A percentile compares a stretch with the other conserved stretches of the same genome.
Conservation (phyloP, 1,284 basidiomycete species). For the Heterobasidion parviporum region DNA sequence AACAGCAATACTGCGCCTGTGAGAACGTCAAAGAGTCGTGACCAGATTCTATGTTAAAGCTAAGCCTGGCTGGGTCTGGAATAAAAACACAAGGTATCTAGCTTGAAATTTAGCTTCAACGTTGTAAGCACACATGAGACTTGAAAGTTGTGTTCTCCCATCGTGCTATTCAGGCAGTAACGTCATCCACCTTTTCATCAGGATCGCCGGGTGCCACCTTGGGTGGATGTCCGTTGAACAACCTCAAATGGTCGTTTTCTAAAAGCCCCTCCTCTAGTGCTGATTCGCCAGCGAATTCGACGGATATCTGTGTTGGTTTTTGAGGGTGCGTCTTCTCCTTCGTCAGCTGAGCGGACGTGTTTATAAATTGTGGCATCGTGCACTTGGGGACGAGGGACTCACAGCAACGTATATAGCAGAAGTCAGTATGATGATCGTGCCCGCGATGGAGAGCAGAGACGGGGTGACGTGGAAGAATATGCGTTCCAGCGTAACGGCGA, state of each 20-base stretch:
- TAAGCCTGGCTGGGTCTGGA: too few species aligned
- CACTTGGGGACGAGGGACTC: slow-evolving; percentile 14
- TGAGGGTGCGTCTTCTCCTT: slow-evolving; percentile 13
- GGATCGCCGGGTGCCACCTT: background rate
- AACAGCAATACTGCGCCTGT: too few species aligned
- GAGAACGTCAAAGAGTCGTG: too few species aligned
- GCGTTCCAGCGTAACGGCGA: slow-evolving; percentile 48
- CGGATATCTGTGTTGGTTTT: slow-evolving; percentile 7
- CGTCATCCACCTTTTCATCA: background rate
- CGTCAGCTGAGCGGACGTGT: slow-evolving; percentile 10
- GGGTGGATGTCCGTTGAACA: background rate
- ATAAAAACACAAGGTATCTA: too few species aligned
- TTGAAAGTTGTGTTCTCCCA: too few species aligned
- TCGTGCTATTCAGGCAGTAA: too few species aligned
- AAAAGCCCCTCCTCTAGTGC: slow-evolving; percentile 23
- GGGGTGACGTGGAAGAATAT: slow-evolving; percentile 52
- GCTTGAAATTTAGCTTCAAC: too few species aligned
- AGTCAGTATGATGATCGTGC: slow-evolving; percentile 48
- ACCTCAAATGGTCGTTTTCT: background rate
- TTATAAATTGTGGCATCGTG: background rate
- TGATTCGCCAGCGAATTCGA: slow-evolving; percentile 16
- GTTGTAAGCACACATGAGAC: too few species aligned
- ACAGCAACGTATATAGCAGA: slow-evolving; percentile 59
- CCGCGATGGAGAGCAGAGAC: slow-evolving; percentile 43
- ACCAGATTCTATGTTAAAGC: too few species aligned